These are phyloP conservation scores for Leptographium procerum DNA, from an alignment of 2,329 filamentous ascomycete species.

Conservation along the genomic window DNA sequence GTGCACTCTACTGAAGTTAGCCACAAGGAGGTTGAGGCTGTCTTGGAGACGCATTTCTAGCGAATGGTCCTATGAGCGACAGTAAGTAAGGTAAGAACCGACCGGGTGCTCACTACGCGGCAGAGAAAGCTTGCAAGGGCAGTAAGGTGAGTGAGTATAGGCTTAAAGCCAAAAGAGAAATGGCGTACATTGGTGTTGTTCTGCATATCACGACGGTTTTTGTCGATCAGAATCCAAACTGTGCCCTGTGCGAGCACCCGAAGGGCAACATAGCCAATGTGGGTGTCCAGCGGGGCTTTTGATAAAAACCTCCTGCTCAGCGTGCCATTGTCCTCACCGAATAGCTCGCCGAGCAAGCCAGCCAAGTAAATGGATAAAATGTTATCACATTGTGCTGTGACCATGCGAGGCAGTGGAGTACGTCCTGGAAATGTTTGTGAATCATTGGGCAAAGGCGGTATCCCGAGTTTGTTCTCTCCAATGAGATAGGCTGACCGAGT, in stretches of 20 bases:
- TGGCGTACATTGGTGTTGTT: conserved; percentile 7
- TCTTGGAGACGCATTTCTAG: conserved; percentile 7
- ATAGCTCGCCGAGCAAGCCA: conserved; percentile 4
- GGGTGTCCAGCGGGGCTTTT: not conserved
- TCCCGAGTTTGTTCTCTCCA: conserved; percentile 1
- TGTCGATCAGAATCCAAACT: conserved; percentile 10
- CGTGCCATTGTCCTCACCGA: conserved; percentile 1
- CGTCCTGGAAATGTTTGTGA: not conserved
- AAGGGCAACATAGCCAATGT: conserved; percentile 11
- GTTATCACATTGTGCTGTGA: conserved; percentile 12
- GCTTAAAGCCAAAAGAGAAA: no score
- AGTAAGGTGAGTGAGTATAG: no score
- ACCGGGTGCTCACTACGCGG: not conserved
- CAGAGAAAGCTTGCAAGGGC: no score
- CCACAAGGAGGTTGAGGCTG: conserved; percentile 6
- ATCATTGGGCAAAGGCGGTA: conserved; percentile 4
- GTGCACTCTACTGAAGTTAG: conserved; percentile 1
- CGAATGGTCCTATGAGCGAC: not conserved
- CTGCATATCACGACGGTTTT: conserved; percentile 11
- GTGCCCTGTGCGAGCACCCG: conserved; percentile 11
- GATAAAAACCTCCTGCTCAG: conserved; percentile 6
- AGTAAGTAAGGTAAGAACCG: not conserved
- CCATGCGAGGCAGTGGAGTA: conserved; percentile 10
- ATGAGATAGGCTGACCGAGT: conserved; percentile 3
- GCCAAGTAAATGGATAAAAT: conserved; percentile 6